Evolutionary conservation across 2,329 filamentous ascomycete species (phyloP).

Genomic region (Metarhizium robertsii): DNA sequence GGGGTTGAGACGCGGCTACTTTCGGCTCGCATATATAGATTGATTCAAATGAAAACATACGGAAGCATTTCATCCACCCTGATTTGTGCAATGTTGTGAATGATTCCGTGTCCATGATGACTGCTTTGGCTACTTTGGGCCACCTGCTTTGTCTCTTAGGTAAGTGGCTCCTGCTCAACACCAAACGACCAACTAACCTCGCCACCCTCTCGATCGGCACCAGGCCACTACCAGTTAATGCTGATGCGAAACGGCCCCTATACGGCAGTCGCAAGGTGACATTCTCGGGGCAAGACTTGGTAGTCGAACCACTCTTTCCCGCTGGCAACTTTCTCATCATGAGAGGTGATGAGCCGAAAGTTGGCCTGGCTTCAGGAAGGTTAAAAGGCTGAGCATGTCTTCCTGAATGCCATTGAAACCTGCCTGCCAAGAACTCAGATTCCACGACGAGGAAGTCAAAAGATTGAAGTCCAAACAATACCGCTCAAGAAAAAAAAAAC

Average conservation of each 20-base stretch:
- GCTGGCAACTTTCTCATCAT: background rate
- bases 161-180: background rate
- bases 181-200: background rate
- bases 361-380: background rate
- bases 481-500: background rate
- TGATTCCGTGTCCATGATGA: background rate
- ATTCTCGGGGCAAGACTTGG: background rate
- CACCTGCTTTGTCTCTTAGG: background rate
- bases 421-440: background rate
- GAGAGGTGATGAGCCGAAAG: background rate
- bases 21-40: slow-evolving; percentile 5
- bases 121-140: slow-evolving; percentile 5
- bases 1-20: background rate
- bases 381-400: background rate
- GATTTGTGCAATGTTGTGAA: background rate
- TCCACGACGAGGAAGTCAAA: background rate
- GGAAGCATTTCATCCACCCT: background rate
- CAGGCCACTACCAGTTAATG: background rate
- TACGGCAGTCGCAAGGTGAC: background rate
- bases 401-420: background rate
- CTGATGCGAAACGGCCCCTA: background rate
- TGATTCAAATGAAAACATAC: slow-evolving; percentile 4
- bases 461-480: background rate
- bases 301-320: background rate
- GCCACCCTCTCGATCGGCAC: background rate